Evolutionary conservation across 164 flowering plant species (phyloP).

Genomic region (Kingdonia uniflora): DNA sequence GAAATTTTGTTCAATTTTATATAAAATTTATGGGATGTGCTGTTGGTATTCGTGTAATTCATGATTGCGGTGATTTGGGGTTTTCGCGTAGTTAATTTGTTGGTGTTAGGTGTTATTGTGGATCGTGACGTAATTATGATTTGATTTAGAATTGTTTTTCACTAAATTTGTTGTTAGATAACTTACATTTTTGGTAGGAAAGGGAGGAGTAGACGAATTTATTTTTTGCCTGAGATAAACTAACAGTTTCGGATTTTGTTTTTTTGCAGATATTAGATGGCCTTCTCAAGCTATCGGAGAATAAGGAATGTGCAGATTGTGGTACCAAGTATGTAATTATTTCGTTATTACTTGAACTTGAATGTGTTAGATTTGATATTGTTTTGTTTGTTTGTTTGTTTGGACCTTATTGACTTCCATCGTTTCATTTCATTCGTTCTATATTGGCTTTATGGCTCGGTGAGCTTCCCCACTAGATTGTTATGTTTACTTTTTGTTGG

Average conservation of each 20-base stretch:
- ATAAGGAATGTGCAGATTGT: slow-evolving; percentile 79
- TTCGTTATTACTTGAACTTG: too few species aligned
- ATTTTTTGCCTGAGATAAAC: too few species aligned
- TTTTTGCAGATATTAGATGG: slow-evolving; percentile 63
- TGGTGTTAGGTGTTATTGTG: background rate
- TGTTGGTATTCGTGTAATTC: background rate
- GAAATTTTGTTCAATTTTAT: background rate
- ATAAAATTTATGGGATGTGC: background rate
- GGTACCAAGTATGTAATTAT: slow-evolving; percentile 35
- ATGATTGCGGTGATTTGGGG: background rate
- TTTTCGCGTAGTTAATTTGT: background rate
- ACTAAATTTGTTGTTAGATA: background rate
- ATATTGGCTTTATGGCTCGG: too few species aligned
- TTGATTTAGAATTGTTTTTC: background rate
- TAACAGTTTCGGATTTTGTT: too few species aligned
- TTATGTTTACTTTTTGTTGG: too few species aligned
- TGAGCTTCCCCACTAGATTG: too few species aligned
- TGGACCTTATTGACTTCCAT: too few species aligned
- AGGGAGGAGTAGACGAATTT: too few species aligned
- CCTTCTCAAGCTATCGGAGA: slow-evolving; percentile 58
- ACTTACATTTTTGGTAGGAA: background rate
- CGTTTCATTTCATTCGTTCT: too few species aligned
- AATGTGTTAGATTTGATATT: too few species aligned
- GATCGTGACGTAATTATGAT: background rate
- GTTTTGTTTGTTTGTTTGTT: too few species aligned